A percentile compares a stretch with the other conserved stretches of the same genome.
These are phyloP conservation scores for Corylus avellana DNA, from an alignment of 306 rosid genomes.

Conservation along the genomic window DNA sequence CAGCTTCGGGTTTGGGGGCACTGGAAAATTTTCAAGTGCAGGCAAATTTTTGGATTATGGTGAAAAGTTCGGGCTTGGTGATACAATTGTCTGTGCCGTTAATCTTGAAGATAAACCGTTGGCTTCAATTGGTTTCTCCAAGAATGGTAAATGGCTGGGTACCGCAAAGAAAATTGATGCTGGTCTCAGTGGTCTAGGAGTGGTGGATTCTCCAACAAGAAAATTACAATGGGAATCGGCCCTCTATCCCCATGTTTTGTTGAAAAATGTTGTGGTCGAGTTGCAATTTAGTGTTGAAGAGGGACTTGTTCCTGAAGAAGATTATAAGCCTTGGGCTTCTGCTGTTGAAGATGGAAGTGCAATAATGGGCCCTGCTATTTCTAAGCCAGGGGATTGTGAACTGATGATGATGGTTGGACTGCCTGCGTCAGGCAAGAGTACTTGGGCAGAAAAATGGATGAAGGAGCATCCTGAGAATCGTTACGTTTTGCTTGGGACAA, in stretches of 20 bases:
- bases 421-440: slow-evolving; percentile 66
- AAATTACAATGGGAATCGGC: slow-evolving; percentile 38
- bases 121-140: slow-evolving; percentile 54
- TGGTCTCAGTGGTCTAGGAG: slow-evolving; percentile 41
- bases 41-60: slow-evolving; percentile 47
- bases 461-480: slow-evolving; percentile 56
- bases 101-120: slow-evolving; percentile 51
- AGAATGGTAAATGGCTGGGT: slow-evolving; percentile 64
- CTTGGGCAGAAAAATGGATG: slow-evolving; percentile 64
- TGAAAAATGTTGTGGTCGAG: slow-evolving; percentile 55
- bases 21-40: slow-evolving; percentile 39
- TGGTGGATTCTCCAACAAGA: slow-evolving; percentile 20
- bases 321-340: slow-evolving; percentile 51
- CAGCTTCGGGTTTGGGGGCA: slow-evolving; percentile 62
- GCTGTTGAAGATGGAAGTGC: slow-evolving; percentile 46
- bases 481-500: slow-evolving; percentile 59
- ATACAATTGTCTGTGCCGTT: slow-evolving; percentile 51
- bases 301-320: slow-evolving; percentile 50
- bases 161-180: slow-evolving; percentile 41
- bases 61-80: slow-evolving; percentile 57
- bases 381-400: slow-evolving; percentile 46
- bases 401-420: slow-evolving; percentile 63
- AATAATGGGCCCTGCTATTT: slow-evolving; percentile 41
- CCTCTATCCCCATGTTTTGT: slow-evolving; percentile 56
- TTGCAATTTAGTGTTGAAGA: slow-evolving; percentile 63